Percentiles rank a stretch among this genome's conserved stretches.
Evolutionary conservation across 2,329 filamentous ascomycete genomes (phyloP).

Genomic region (Didymella pomorum): DNA sequence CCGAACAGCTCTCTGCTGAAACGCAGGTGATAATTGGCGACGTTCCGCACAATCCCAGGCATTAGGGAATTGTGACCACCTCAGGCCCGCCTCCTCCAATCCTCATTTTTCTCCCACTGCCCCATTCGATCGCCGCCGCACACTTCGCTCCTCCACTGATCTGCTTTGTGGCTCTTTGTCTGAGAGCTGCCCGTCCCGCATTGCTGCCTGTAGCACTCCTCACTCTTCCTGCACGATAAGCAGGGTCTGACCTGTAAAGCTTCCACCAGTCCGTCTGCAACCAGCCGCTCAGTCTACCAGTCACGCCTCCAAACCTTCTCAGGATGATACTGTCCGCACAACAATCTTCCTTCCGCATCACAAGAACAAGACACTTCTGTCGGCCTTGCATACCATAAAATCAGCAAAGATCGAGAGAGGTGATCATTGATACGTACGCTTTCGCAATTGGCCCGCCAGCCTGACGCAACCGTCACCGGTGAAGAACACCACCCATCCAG

Average conservation of each 20-base stretch:
- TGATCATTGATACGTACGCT: slow-evolving; percentile 41
- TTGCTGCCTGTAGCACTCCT: slow-evolving; percentile 49
- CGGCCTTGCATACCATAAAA: slow-evolving; percentile 47
- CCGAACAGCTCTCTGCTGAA: slow-evolving; percentile 48
- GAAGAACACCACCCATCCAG: slow-evolving; percentile 33
- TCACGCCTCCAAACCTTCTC: slow-evolving; percentile 43
- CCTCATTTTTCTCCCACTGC: slow-evolving; percentile 34
- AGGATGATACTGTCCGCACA: slow-evolving; percentile 54
- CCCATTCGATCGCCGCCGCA: slow-evolving; percentile 42
- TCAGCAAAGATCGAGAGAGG: slow-evolving; percentile 26
- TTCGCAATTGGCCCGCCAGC: slow-evolving; percentile 41
- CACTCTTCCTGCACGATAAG: slow-evolving; percentile 49
- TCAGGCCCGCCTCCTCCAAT: slow-evolving; percentile 43
- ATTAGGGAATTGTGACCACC: slow-evolving; percentile 47
- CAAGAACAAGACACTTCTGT: slow-evolving; percentile 42
- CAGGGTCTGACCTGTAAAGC: slow-evolving; percentile 51
- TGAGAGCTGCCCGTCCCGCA: slow-evolving; percentile 49
- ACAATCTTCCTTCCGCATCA: slow-evolving; percentile 45
- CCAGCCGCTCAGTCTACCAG: slow-evolving; percentile 45
- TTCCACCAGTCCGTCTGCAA: slow-evolving; percentile 45
- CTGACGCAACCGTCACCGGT: slow-evolving; percentile 41
- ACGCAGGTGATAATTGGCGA: slow-evolving; percentile 50
- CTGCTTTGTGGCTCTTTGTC: slow-evolving; percentile 47
- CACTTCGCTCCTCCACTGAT: slow-evolving; percentile 38
- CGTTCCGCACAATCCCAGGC: slow-evolving; percentile 40